These are phyloP conservation scores for Pichia sp. DNA, from an alignment of 1,139 yeast genomes.

Conservation along the genomic window DNA sequence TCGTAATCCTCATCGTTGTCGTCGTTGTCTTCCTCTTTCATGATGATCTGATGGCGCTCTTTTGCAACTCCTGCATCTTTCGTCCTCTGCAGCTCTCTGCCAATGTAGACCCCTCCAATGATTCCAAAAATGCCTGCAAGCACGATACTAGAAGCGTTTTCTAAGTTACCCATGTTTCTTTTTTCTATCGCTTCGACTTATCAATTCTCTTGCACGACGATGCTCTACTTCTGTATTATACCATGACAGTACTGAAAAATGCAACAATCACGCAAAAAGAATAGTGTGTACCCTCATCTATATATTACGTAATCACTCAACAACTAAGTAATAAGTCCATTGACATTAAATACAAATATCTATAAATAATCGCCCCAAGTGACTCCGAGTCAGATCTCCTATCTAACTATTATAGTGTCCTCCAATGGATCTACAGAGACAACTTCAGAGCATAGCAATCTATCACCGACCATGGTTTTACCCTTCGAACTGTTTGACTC, in stretches of 20 bases:
- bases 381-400: not conserved
- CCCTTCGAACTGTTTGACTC: conserved; percentile 14
- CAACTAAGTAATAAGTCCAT: too few relatives aligned
- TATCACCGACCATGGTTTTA: conserved; percentile 36
- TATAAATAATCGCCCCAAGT: not conserved
- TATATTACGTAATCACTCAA: too few relatives aligned
- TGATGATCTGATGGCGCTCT: not conserved
- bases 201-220: too few relatives aligned
- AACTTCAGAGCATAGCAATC: conserved; percentile 40
- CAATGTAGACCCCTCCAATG: conserved; percentile 10
- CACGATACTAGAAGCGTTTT: not conserved
- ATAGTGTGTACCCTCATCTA: too few relatives aligned
- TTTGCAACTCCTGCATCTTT: not conserved
- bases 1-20: conserved; percentile 35
- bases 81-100: not conserved
- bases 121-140: conserved; percentile 5
- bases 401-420: conserved; percentile 36
- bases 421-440: conserved; percentile 36
- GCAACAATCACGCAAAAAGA: too few relatives aligned
- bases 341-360: too few relatives aligned
- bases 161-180: not conserved
- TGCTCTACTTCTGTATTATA: too few relatives aligned
- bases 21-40: conserved; percentile 31
- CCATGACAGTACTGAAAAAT: too few relatives aligned
- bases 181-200: too few relatives aligned